Base-by-base conservation (phyloP, 495 filamentous ascomycete species). In the Penicillium pancosmium region DNA sequence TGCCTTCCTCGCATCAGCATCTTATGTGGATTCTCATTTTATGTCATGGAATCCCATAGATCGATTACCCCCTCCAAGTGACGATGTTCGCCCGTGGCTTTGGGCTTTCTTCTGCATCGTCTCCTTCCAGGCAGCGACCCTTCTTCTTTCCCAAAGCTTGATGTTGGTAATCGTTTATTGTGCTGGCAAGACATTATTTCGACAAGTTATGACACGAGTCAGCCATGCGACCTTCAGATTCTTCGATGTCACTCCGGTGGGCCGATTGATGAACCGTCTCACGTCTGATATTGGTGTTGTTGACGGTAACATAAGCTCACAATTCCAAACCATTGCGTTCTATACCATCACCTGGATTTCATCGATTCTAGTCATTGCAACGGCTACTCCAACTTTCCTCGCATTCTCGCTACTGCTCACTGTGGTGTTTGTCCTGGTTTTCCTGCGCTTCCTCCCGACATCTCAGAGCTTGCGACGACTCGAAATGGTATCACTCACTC, bases 201-300 rank as follows among this genome's bases (percentile, higher is more conserved):
- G 76, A 50, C 78, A 84, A 34, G 86, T 88, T 12, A 85, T 94
- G 76, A 60, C 80, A 8, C 81, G 80, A 34, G 89, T 93, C 54
- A 86, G 84, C 64, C 81, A 87, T 68, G 89, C 91, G 16, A 93
- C 87, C 2, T 95, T 95, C 70, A 86, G 90, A 36, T 95, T 91
- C 71, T 92, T 92, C 76, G 91, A 95, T 69, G 83, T 91, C 5
- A 95, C 91, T 3, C 91, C 91, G 0, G 83, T 92, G 18, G 91
- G 91, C 0, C 82, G 90, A 21, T 75, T 96, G 62, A 93, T 93
- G 90, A 96, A 96, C 68, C 83, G 91, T 16, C 73, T 96, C 54
- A 93, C 90, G 0, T 89, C 88, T 3, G 91, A 96, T 66, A 93
- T 94, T 71, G 88, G 87, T 12, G 90, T 88, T 15, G 75, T 93